Percentiles rank a stretch among this genome's conserved stretches.
These are phyloP conservation scores for Ustilago cynodontis DNA, from an alignment of 1,284 basidiomycete species.

Conservation along the genomic window DNA sequence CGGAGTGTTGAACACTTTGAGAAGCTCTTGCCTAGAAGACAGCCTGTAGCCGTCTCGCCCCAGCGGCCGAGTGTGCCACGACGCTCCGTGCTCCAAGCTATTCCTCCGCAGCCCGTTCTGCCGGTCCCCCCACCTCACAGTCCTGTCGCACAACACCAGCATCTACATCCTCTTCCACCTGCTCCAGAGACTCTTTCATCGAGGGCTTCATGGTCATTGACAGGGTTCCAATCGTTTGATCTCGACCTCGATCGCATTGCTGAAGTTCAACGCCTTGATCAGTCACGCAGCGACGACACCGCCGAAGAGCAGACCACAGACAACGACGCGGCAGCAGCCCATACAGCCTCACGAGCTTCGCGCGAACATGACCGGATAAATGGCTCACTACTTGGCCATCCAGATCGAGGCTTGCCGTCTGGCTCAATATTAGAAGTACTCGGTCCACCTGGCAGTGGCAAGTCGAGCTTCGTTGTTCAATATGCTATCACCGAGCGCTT, in stretches of 20 bases:
- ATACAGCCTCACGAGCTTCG: neutral
- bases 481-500: constrained; percentile 40
- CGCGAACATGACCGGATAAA: neutral
- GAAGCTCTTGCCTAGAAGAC: constrained; percentile 22
- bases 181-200: constrained; percentile 13
- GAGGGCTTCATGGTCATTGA: constrained; percentile 12
- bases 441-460: constrained; percentile 45
- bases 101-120: constrained; percentile 26
- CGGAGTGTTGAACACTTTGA: constrained; percentile 32
- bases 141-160: neutral
- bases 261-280: constrained; percentile 16
- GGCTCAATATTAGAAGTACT: constrained; percentile 43
- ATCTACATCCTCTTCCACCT: neutral
- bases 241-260: constrained; percentile 41
- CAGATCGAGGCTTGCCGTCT: constrained; percentile 34
- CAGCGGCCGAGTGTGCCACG: neutral
- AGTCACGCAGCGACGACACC: constrained; percentile 9
- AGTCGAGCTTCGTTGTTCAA: constrained; percentile 33
- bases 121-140: constrained; percentile 1
- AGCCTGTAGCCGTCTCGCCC: neutral
- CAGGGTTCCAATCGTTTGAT: constrained; percentile 38
- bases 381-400: constrained; percentile 2
- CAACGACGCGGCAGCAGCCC: neutral
- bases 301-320: neutral
- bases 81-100: constrained; percentile 25